phyloP scores from a whole-genome alignment of 768 basidiomycete genomes.

The Lepiota brunneoincarnata region DNA sequence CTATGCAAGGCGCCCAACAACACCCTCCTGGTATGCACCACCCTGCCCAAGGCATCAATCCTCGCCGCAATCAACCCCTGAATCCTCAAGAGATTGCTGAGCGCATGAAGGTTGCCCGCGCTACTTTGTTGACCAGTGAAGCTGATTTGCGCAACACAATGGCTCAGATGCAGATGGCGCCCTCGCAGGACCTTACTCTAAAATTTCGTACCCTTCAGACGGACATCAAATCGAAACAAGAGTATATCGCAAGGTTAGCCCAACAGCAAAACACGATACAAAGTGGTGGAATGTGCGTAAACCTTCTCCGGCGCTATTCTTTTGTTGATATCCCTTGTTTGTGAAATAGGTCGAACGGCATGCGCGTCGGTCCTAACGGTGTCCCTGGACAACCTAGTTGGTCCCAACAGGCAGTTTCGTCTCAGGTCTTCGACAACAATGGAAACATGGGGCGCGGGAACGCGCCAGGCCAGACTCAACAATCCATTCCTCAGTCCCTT shows the following conservation, averaged over 20 bases:
- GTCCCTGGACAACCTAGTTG: constrained; percentile 1
- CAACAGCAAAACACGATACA: background rate
- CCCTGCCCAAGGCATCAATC: background rate
- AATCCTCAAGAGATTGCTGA: constrained; percentile 2
- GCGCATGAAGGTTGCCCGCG: constrained; percentile 3
- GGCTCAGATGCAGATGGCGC: constrained; percentile 9
- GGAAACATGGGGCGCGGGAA: constrained; percentile 5
- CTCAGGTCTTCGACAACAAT: constrained; percentile 11
- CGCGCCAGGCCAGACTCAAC: constrained; percentile 4
- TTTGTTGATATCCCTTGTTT: background rate
- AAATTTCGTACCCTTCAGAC: background rate
- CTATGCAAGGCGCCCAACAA: constrained; percentile 10
- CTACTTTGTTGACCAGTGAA: background rate
- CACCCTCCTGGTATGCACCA: background rate
- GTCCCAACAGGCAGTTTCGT: background rate
- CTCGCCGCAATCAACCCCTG: constrained; percentile 2
- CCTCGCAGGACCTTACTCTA: background rate
- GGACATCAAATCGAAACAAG: constrained; percentile 8
- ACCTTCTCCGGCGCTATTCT: background rate
- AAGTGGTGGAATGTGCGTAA: background rate
- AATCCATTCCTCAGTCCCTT: constrained; percentile 3
- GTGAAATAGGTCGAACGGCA: background rate
- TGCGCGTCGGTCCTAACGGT: background rate
- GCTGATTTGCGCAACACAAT: background rate
- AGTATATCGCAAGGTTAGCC: background rate